phyloP scores from a whole-genome alignment of 169 alveolate species.

The Cryptosporidium muris region DNA sequence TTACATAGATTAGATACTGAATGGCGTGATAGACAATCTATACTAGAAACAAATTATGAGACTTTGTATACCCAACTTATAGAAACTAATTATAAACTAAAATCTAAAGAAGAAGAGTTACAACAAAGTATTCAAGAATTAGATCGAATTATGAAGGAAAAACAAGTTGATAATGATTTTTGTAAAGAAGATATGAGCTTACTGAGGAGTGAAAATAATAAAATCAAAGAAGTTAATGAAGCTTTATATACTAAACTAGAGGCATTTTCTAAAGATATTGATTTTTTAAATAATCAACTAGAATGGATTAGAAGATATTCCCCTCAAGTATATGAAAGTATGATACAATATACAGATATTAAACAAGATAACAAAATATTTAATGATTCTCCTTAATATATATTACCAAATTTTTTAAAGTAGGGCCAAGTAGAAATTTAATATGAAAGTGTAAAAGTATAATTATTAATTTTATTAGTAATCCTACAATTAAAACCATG shows the following conservation, averaged over 20 bases:
- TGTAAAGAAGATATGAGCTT: neutral
- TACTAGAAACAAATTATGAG: slow-evolving; percentile 40
- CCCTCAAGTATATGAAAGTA: slow-evolving; percentile 55
- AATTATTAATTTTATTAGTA: no score
- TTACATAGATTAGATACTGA: slow-evolving; percentile 30
- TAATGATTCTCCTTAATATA: slow-evolving; percentile 6
- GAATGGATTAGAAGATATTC: slow-evolving; percentile 69
- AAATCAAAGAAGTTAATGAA: slow-evolving; percentile 37
- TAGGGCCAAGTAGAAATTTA: no score
- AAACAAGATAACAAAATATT: slow-evolving; percentile 14
- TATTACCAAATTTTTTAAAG: neutral
- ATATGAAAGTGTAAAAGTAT: no score
- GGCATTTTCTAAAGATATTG: slow-evolving; percentile 60
- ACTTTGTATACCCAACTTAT: slow-evolving; percentile 43
- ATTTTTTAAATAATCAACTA: slow-evolving; percentile 37
- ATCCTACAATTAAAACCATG: no score
- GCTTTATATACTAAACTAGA: slow-evolving; percentile 56
- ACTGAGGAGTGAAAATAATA: slow-evolving; percentile 26
- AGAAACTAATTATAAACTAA: neutral
- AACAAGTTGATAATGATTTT: neutral
- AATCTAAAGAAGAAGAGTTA: slow-evolving; percentile 21
- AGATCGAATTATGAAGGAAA: neutral
- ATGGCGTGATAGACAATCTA: slow-evolving; percentile 53
- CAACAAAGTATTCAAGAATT: slow-evolving; percentile 4
- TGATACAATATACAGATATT: slow-evolving; percentile 38